Base-by-base conservation (phyloP, 345 rosid genomes). In the Theobroma cacao region DNA sequence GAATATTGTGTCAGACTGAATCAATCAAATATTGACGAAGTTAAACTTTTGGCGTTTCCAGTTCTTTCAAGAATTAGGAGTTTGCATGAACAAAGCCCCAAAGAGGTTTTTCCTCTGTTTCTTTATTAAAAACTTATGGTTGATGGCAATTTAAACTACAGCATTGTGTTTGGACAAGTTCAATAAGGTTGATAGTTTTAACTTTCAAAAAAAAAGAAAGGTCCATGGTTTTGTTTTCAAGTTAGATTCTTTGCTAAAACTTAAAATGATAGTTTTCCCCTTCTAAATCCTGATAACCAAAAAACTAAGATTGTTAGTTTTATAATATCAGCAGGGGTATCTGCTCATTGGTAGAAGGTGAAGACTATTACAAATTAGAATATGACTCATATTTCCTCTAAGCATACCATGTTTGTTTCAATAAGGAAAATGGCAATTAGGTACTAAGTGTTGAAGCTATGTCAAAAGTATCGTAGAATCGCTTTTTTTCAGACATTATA, bases 21-120 rank as follows among this genome's bases (percentile, higher is more conserved):
- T 18, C 3, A 17, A 0, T 1, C 55, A 17, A 50, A 17, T 50
- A 15, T 17, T 52, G 58, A 68, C 26, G 36, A 68, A 43, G 55
- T 68, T 28, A 26, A 67, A 50, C 5, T 67, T 55, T 67, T 67
- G 34, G 4, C 34, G 26, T 68, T 26, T 43, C 56, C 73, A 3
- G 7, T 67, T 50, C 55, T 17, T 68, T 68, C 73, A 43, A 24
- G 48, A 68, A 68, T 68, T 43, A 41, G 72, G 73, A 68, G 6
- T 50, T 50, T 50, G 22, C 56, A 50, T 18, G 56, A 18, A 61
- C 31, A 7, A 14, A 43, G 53, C 55, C 5, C 8, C 30, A 26
- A 11, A 68, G 55, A 68, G 73, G 73, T 43, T 43, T 43, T 68
- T n/a, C 53, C 14, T 67, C n/a, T 67, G 71, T 65, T 64, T 15